phyloP scores from a whole-genome alignment of 2,329 filamentous ascomycete genomes.

The Ascochyta koolunga region DNA sequence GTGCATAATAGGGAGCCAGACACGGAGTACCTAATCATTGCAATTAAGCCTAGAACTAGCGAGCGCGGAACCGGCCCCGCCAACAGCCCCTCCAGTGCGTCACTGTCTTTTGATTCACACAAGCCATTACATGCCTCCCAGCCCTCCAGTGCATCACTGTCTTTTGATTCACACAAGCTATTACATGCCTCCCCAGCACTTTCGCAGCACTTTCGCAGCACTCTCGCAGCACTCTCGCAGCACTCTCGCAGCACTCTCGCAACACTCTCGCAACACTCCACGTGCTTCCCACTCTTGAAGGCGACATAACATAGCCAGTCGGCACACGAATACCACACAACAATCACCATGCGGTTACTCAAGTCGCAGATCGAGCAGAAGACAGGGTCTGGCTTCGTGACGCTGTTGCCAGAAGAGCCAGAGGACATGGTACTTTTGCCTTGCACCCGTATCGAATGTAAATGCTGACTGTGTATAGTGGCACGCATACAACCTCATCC shows the following conservation, averaged over 20 bases:
- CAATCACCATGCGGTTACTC: slow-evolving; percentile 65
- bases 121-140: not conserved
- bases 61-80: not conserved
- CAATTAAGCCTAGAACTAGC: slow-evolving; percentile 10
- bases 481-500: slow-evolving; percentile 77
- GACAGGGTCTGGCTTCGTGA: slow-evolving; percentile 68
- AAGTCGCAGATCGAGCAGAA: slow-evolving; percentile 68
- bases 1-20: too few species aligned
- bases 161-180: too few species aligned
- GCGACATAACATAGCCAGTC: not conserved
- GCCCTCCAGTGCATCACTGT: too few species aligned
- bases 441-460: not conserved
- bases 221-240: too few species aligned
- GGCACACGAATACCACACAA: not conserved
- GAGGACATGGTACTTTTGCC: slow-evolving; percentile 69
- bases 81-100: slow-evolving; percentile 27
- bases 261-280: not conserved
- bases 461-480: slow-evolving; percentile 57
- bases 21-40: too few species aligned
- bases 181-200: too few species aligned
- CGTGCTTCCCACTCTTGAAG: not conserved
- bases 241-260: too few species aligned
- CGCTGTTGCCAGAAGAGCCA: slow-evolving; percentile 72
- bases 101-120: slow-evolving; percentile 15
- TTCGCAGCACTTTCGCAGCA: too few species aligned